Evolutionary conservation across 176 grass and related monocot genomes (phyloP).

Genomic region (Themeda triandra): DNA sequence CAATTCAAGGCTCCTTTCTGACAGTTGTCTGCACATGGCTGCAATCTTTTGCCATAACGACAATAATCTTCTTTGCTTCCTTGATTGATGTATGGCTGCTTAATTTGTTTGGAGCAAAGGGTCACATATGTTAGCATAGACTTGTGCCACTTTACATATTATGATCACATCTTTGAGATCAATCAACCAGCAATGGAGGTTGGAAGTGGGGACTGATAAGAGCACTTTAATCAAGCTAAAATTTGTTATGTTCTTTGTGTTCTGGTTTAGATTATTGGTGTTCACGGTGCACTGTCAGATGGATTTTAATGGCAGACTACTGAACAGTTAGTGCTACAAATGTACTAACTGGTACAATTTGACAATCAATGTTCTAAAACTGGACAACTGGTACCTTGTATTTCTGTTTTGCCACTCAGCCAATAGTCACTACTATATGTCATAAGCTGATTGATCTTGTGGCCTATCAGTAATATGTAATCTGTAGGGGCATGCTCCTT

Average conservation of each 20-base stretch:
- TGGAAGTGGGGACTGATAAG: not conserved
- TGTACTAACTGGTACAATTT: not conserved
- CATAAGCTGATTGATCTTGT: not conserved
- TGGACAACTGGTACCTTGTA: not conserved
- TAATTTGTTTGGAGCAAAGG: conserved; percentile 4
- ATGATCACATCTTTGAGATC: conserved; percentile 1
- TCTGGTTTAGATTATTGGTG: not conserved
- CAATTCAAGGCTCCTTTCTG: not conserved
- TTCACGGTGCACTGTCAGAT: not conserved
- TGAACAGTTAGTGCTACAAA: not conserved
- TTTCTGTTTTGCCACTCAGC: not conserved
- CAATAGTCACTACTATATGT: not conserved
- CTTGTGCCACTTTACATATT: not conserved
- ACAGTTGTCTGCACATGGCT: conserved; percentile 3
- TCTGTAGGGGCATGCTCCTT: not conserved
- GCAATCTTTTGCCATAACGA: not conserved
- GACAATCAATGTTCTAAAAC: not conserved
- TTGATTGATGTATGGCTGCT: not conserved
- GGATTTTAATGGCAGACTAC: not conserved
- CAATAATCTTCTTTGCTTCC: not conserved
- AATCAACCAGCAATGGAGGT: not conserved
- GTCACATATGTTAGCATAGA: not conserved
- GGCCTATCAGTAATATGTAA: not conserved
- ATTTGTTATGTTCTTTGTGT: not conserved
- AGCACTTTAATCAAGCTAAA: not conserved